Conservation (phyloP, 169 alveolate genomes). For the Perkinsus marinus region DNA sequence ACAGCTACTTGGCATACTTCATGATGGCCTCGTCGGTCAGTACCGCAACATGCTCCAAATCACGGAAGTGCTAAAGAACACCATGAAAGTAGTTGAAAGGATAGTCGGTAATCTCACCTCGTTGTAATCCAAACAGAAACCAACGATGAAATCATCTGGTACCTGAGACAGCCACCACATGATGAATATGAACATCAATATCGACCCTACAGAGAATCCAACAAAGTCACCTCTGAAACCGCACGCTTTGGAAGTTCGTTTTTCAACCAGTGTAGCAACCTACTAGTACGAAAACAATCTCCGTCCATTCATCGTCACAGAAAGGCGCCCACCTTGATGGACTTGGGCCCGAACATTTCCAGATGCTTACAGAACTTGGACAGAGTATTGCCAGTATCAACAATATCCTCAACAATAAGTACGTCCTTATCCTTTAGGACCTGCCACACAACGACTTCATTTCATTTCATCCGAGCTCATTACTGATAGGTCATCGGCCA, state of each 20-base stretch:
- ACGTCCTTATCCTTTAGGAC: slow-evolving; percentile 34
- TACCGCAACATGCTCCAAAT: background rate
- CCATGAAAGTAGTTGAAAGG: too few relatives aligned
- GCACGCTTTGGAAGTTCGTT: background rate
- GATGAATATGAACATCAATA: too few relatives aligned
- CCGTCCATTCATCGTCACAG: too few relatives aligned
- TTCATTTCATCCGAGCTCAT: too few relatives aligned
- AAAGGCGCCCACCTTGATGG: slow-evolving; percentile 17
- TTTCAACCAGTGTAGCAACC: too few relatives aligned
- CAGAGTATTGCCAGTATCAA: slow-evolving; percentile 41
- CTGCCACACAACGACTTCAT: too few relatives aligned
- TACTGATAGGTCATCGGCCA: background rate
- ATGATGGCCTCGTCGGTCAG: too few relatives aligned
- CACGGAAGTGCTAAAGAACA: slow-evolving; percentile 1
- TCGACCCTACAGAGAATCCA: slow-evolving; percentile 19
- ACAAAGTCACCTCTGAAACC: slow-evolving; percentile 47
- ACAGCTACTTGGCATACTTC: too few relatives aligned
- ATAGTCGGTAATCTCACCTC: background rate
- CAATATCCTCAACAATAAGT: slow-evolving; percentile 49
- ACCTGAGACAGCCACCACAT: background rate
- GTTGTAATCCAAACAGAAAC: slow-evolving; percentile 32
- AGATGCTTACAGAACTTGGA: slow-evolving; percentile 27
- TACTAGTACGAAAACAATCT: too few relatives aligned
- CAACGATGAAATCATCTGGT: slow-evolving; percentile 28
- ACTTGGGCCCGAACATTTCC: slow-evolving; percentile 30